Conservation (phyloP, 805 yeast genomes). For the Lachancea waltii region DNA sequence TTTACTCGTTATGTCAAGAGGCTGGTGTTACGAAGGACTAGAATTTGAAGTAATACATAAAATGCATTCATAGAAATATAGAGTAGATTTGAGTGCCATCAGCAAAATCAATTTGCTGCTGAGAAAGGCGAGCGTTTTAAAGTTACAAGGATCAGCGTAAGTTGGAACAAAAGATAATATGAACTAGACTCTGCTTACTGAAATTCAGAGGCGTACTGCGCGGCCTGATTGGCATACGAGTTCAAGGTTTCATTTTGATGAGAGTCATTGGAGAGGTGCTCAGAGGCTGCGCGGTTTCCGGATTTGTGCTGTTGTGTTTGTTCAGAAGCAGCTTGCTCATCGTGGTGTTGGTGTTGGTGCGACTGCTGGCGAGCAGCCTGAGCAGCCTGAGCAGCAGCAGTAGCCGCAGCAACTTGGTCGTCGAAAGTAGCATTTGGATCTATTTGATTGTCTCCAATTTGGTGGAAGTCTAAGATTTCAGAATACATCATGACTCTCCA, state of each 20-base stretch:
- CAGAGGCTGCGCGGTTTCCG: not conserved
- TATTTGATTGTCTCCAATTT: constrained; percentile 52
- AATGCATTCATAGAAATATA: not conserved
- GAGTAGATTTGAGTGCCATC: not conserved
- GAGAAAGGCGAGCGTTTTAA: not conserved
- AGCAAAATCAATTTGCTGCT: not conserved
- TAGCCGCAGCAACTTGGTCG: constrained; percentile 34
- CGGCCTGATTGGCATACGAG: constrained; percentile 30
- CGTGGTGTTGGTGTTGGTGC: constrained; percentile 7
- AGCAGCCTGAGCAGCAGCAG: constrained; percentile 33
- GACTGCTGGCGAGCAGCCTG: constrained; percentile 28
- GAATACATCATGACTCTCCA: constrained; percentile 99
- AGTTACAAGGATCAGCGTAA: not conserved
- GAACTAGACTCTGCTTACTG: constrained; percentile 10
- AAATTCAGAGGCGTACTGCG: constrained; percentile 31
- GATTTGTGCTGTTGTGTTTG: constrained; percentile 1
- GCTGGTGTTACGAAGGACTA: constrained; percentile 51
- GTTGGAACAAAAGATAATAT: too few relatives aligned
- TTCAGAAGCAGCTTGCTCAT: not conserved
- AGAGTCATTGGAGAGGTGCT: constrained; percentile 5
- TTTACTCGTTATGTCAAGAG: constrained; percentile 73
- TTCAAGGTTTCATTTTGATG: constrained; percentile 21
- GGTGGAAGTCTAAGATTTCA: constrained; percentile 93
- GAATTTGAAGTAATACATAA: too few relatives aligned
- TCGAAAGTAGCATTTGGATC: constrained; percentile 32